Base-by-base conservation (phyloP, 352 stramenopile species). In the Globisporangium cederbergense region DNA sequence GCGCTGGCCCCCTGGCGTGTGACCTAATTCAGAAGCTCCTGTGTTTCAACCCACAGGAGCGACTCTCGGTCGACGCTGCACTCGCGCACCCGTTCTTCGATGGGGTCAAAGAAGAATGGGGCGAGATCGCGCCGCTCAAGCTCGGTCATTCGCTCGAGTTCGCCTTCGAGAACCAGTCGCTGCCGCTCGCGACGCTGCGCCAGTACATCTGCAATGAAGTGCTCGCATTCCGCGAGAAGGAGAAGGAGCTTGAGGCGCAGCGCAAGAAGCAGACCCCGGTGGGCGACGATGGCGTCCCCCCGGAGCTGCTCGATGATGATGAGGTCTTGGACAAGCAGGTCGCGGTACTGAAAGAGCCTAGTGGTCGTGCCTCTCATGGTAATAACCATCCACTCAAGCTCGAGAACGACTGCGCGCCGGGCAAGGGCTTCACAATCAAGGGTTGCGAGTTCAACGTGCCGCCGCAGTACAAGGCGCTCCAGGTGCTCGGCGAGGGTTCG, bases 11-110 rank as follows among this genome's bases (percentile, higher is more conserved):
- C 13, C 78, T 86, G 16, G 76, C 80, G 1, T 66, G 87, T 9
- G 88, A 98, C 60, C 72, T 98, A 13, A 77, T 98, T 45, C 75
- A 92, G 40, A 70, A 73, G 25, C 75, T 98, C 65, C 74, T 98
- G 5, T 86, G 81, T 34, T 98, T 98, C 62, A 96, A 98, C 67
- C 95, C 95, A 1, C 80, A 83, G 40, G 77, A 97, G 65, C 84
- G 95, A 3, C 92, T 98, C 51, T 96, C 86, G 42, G 93, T 94
- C 1, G 83, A 94, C 46, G 83, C 93, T 46, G 95, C 95, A 2
- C 74, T 98, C 2, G 73, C 66, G 9, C 93, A 97, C 55, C 79
- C 89, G 18, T 97, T 97, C 64, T 93, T 97, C 45, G 77, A 88
- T 5, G 88, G 93, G 14, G 81, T 98, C 45, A 88, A 97, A 58